Percentiles rank a stretch among this genome's conserved stretches.
These are phyloP conservation scores for Suillus occidentalis DNA, from an alignment of 768 basidiomycete genomes.

Conservation along the genomic window DNA sequence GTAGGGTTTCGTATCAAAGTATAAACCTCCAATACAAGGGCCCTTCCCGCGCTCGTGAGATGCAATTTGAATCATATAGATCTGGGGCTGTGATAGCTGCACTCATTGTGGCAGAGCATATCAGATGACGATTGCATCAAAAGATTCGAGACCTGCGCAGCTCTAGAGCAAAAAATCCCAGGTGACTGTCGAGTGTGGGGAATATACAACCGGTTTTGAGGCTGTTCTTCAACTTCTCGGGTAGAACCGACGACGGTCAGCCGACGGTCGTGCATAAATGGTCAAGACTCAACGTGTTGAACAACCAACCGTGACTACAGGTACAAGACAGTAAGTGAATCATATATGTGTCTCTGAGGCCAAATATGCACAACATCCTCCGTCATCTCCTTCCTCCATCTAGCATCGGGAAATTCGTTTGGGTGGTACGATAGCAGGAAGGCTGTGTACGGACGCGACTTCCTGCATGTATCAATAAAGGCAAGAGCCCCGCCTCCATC, in stretches of 20 bases:
- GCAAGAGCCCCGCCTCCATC: not conserved
- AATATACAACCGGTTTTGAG: not conserved
- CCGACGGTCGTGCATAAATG: not conserved
- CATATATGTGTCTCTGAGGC: not conserved
- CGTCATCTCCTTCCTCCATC: slow-evolving; percentile 9
- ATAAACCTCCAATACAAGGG: not conserved
- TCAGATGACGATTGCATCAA: not conserved
- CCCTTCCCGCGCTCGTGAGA: not conserved
- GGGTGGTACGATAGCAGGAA: slow-evolving; percentile 4
- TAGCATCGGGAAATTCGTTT: not conserved
- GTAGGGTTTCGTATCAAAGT: no score
- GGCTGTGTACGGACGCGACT: slow-evolving; percentile 2
- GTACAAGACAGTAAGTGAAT: not conserved
- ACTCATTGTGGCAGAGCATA: not conserved
- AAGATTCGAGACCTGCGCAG: not conserved
- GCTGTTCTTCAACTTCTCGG: no score
- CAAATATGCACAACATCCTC: not conserved
- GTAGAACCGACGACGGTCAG: no score
- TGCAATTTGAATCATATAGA: not conserved
- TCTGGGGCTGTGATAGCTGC: not conserved
- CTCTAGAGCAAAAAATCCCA: not conserved
- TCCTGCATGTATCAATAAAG: not conserved
- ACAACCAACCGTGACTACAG: not conserved
- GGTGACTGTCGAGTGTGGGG: not conserved
- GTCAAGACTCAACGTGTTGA: not conserved